Base-by-base conservation (phyloP, 495 filamentous ascomycete genomes). In the Delitschia confertaspora region DNA sequence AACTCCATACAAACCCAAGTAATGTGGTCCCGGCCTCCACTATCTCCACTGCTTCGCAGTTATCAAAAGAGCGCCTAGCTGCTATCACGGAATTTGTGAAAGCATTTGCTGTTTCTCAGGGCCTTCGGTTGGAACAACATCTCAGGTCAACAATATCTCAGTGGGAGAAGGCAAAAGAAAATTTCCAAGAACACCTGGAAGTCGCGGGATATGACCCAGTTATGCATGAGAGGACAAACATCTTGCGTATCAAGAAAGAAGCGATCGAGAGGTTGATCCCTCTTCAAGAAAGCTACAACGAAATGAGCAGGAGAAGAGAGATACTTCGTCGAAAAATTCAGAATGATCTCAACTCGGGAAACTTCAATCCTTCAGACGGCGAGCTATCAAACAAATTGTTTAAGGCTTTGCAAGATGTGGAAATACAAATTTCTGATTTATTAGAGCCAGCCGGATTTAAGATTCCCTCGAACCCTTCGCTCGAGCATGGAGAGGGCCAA, bases 381-480 rank as follows among this genome's bases (percentile, higher is more conserved):
- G 25, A 45, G 35, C 18, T 19, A 5, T 26, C 35, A 1, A 43
- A 54, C 27, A 44, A 33, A 13, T 23, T 42, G 9, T 40, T 39
- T 27, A 45, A 49, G 19, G 21, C 45, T 3, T n/a, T 49, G 7
- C 33, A 54, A 29, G 51, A 48, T 23, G 21, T 38, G 9, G 42
- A 54, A 24, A 13, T 18, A 1, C 36, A 38, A 19, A 14, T 53
- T 10, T 38, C 36, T 21, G 25, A n/a, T n/a, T 24, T 42, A 3
- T 21, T 53, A 16, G 24, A 37, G 18, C 7, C 36, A 8, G 42
- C 49, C 2, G 49, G 49, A 2, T 25, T 53, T 14, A 7, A 17
- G 33, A 7, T 35, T 14, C 33, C 16, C 8, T 7, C 10, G 8
- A 34, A 20, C 5, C 19, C 39, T 25, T 9, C 5, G 1, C 3